Evolutionary conservation across 441 rosid genomes (phyloP), one percentile per base, ranked within the genome.

Genomic region (Pelargonium citronellum): DNA sequence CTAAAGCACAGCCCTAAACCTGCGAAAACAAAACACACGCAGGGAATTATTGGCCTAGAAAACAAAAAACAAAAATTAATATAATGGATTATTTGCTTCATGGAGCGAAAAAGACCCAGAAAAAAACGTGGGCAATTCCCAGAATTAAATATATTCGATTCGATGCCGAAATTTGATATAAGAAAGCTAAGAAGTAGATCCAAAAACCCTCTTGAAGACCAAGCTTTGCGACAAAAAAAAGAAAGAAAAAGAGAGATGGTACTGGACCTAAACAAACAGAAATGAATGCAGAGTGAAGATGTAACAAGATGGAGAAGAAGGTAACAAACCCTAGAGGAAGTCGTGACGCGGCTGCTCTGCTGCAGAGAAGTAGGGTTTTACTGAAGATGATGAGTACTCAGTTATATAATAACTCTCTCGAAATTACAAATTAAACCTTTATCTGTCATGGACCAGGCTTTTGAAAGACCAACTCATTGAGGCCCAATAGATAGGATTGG

Each of bases 301-400:
- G 2, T 2, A n/a, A n/a, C 4, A n/a, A 13, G 7, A 15, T 2
- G 19, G 19, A 51, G 5, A 2, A 0, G 53, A 11, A 47, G 58
- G 19, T 51, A 7, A n/a, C 58, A 7, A n/a, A 51, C 58, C 58
- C 19, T n/a, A 51, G 58, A 51, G 5, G 19, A 19, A 51, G 58
- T 2, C 58, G 7, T 0, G 58, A 51, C 5, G 19, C 58, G 58
- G 58, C 27, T 24, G 27, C 27, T 24, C 58, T 13, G 19, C 58
- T 51, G 58, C 58, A 51, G 58, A 51, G 58, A n/a, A 51, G 58
- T 51, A 51, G 58, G 58, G 58, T 51, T 51, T 51, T 3, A 17
- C 1, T 11, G 20, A 19, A n/a, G 58, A n/a, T 0, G 57, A 51
- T 5, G 58, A 51, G 0, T 51, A 17, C 58, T 51, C 5, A 13